Base-by-base conservation (phyloP, 1,284 basidiomycete genomes). In the Apiotrichum gracile region DNA sequence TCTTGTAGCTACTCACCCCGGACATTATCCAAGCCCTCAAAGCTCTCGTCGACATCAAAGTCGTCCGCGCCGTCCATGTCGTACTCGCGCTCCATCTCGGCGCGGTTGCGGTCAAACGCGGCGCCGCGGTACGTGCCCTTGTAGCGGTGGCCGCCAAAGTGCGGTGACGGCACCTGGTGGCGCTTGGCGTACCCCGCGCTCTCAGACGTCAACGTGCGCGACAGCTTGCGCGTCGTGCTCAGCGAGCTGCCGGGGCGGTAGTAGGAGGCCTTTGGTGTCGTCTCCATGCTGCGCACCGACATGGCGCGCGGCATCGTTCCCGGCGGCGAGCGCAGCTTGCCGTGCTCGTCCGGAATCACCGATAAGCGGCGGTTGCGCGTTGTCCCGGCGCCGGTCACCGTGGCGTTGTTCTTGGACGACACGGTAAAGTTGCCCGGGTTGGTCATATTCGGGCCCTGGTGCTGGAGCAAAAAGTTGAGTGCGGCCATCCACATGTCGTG, bases 401-500 rank as follows among this genome's bases (percentile, higher is more conserved):
- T 24, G 14, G 29, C 35, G 53, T 49, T 31, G 31, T 35, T 31
- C 7, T 37, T 21, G 21, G 38, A 24, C 6, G 47, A 26, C 33
- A 61, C 39, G 34, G 51, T 40, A 37, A 61, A 41, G 34, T 43
- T 49, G 47, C 48, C 61, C 1, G 52, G 22, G 35, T 47, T 47
- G 46, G 46, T 38, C 19, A 14, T 63, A 49, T 41, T 55, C 24
- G 58, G 62, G 33, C 52, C 61, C 42, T 68, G 68, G 57, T 72
- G 69, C 52, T 72, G 68, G 22, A 74, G 61, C 22, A 75, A 55
- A 66, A 74, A 75, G 39, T 55, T 50, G 13, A 75, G 61, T 0
- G 72, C 73, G 69, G 85, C 88, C 52, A 91, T 79, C 96, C 96
- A 99, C 52, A 97, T 88, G 61, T 97, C 92, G 72, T 99, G 96